phyloP scores from a whole-genome alignment of 1,139 yeast species.

The Geotrichum aggregatum region DNA sequence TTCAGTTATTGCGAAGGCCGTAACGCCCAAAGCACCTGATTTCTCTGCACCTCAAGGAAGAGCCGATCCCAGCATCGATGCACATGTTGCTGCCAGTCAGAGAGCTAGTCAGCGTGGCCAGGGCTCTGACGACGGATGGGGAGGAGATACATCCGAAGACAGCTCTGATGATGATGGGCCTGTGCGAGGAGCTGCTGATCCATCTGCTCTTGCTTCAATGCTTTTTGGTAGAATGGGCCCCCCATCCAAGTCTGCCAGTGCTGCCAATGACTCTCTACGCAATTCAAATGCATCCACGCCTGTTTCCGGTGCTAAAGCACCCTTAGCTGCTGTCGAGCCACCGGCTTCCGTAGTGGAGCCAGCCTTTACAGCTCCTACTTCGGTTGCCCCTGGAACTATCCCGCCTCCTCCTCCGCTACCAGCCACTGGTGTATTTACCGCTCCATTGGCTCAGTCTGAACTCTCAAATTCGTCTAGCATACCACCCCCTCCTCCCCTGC shows the following conservation, averaged over 20 bases:
- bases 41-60: constrained; percentile 35
- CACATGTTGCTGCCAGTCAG: constrained; percentile 52
- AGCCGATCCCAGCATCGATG: constrained; percentile 39
- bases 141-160: constrained; percentile 46
- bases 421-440: constrained; percentile 22
- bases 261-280: constrained; percentile 13
- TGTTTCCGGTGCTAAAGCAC: constrained; percentile 13
- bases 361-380: constrained; percentile 24
- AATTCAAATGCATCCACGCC: constrained; percentile 8
- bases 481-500: constrained; percentile 26
- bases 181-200: constrained; percentile 44
- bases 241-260: constrained; percentile 10
- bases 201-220: constrained; percentile 59
- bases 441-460: constrained; percentile 14
- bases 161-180: constrained; percentile 43
- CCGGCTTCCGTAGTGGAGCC: constrained; percentile 21
- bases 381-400: constrained; percentile 14
- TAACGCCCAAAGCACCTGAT: constrained; percentile 23
- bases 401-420: constrained; percentile 22
- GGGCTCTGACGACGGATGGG: constrained; percentile 51
- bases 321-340: constrained; percentile 17
- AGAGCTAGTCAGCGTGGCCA: constrained; percentile 54
- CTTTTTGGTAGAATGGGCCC: constrained; percentile 58
- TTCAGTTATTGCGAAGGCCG: constrained; percentile 5
- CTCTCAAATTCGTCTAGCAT: constrained; percentile 24